Percentiles rank a stretch among this genome's conserved stretches.
Conservation (phyloP, 2,329 filamentous ascomycete species). For the Periconia sp. region DNA sequence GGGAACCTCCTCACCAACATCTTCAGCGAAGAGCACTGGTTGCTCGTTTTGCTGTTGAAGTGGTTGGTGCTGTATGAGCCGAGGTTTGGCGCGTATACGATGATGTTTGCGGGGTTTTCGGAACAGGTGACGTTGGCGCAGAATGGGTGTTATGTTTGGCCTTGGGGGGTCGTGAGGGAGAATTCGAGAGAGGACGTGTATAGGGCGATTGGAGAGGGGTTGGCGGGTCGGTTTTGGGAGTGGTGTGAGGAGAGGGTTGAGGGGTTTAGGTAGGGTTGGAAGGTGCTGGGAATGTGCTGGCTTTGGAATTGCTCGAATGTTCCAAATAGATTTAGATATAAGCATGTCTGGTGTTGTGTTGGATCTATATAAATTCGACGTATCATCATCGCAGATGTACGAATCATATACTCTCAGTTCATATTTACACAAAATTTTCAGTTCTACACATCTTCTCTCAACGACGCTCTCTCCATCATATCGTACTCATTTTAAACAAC, state of each 20-base stretch:
- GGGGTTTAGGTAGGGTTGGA: too few relatives aligned
- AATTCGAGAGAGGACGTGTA: conserved; percentile 32
- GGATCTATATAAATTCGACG: too few relatives aligned
- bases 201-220: conserved; percentile 40
- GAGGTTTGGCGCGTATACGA: conserved; percentile 10
- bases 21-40: conserved; percentile 19
- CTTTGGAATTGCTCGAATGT: too few relatives aligned
- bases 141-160: conserved; percentile 46
- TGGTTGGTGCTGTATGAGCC: conserved; percentile 4
- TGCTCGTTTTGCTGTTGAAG: background rate
- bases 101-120: conserved; percentile 8
- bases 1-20: conserved; percentile 28
- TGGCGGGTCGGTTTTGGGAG: conserved; percentile 45
- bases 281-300: too few relatives aligned
- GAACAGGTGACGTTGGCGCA: conserved; percentile 1
- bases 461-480: too few relatives aligned
- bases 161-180: conserved; percentile 45
- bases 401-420: too few relatives aligned
- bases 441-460: too few relatives aligned
- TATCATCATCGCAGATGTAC: too few relatives aligned
- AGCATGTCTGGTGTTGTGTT: too few relatives aligned
- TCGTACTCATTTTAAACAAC: too few relatives aligned
- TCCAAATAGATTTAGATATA: too few relatives aligned
- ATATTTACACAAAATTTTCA: too few relatives aligned
- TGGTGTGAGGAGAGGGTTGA: conserved; percentile 41